Base-by-base conservation (phyloP, 1,284 basidiomycete species). In the Ceratobasidium papillatum region DNA sequence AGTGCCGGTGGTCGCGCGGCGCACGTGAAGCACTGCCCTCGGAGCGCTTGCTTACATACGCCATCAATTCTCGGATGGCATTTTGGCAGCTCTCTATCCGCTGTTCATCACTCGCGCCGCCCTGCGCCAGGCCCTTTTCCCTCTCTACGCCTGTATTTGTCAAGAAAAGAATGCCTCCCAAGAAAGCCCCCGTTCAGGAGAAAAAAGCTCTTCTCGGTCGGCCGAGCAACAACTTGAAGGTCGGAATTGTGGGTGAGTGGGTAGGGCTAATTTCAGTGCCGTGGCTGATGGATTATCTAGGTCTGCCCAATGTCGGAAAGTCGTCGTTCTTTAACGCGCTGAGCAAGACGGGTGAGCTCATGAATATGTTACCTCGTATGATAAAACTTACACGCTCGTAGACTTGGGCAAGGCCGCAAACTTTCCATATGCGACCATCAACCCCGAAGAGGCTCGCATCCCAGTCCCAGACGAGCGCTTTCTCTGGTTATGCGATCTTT, bases 381-480 rank as follows among this genome's bases (percentile, higher is more conserved):
- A 2, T 45, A 12, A 19, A 22, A 32, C 19, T 36, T 25, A 61
- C 38, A 38, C 25, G 11, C 12, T 54, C 22, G 41, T 77, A 95
- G 93, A 98, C 84, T 88, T 99, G n/a, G 97, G 94, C 79, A 97
- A 98, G 83, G 91, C 95, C 58, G 96, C 96, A 83, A 99, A 99
- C 87, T 99, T 98, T 82, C 98, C 98, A 22, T 99, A 99, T 80
- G 96, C 96, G 14, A 98, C 96, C 68, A 98, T 98, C 82, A 92
- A 95, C 78, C 84, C 95, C 87, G 79, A 95, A 90, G 92, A 94
- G 86, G 95, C 98, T 49, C 94, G 97, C 80, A 95, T 99, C 76
- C 94, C 95, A 47, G 96, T 99, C n/a, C 98, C 98, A 9, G 98
- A 99, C 81, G 82, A 88, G 27, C 93, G 98, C 74, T 99, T 99